These are phyloP conservation scores for Tolypocladium ophioglossoides DNA, from an alignment of 2,329 filamentous ascomycete species.

Conservation along the genomic window DNA sequence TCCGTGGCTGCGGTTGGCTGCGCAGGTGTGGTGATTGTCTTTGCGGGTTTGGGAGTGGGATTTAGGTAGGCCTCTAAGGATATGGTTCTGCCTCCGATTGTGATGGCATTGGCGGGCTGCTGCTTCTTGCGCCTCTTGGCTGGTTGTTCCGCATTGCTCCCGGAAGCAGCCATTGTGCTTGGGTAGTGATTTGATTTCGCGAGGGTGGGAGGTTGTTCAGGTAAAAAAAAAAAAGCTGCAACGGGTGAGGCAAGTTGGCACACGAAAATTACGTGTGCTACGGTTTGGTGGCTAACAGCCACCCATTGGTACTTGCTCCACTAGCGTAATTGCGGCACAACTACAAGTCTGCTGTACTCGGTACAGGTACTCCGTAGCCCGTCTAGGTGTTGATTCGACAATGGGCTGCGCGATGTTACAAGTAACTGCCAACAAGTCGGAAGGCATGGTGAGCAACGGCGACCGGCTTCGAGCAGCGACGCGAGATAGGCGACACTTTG, in stretches of 20 bases:
- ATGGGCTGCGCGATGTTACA: neutral
- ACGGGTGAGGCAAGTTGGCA: neutral
- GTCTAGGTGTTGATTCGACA: neutral
- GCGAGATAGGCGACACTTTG: neutral
- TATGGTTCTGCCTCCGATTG: constrained; percentile 36
- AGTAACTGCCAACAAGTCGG: too few relatives aligned
- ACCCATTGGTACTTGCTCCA: neutral
- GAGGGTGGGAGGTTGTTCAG: neutral
- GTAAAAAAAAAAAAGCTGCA: neutral
- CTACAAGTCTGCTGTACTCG: neutral
- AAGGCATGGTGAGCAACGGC: neutral
- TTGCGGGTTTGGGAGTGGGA: constrained; percentile 17
- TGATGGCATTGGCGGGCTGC: constrained; percentile 25
- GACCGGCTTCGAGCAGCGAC: neutral
- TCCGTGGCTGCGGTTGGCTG: constrained; percentile 1
- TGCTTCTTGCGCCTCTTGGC: constrained; percentile 27
- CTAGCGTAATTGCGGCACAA: neutral
- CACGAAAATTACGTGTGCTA: neutral
- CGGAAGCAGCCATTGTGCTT: neutral
- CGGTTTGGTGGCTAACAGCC: neutral
- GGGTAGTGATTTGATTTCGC: too few relatives aligned
- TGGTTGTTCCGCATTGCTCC: constrained; percentile 9
- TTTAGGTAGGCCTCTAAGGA: constrained; percentile 39
- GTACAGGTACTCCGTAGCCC: too few relatives aligned
- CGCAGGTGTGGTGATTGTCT: constrained; percentile 3